phyloP scores from a whole-genome alignment of 2,329 filamentous ascomycete species.

The Dothideomycetidae sp. region DNA sequence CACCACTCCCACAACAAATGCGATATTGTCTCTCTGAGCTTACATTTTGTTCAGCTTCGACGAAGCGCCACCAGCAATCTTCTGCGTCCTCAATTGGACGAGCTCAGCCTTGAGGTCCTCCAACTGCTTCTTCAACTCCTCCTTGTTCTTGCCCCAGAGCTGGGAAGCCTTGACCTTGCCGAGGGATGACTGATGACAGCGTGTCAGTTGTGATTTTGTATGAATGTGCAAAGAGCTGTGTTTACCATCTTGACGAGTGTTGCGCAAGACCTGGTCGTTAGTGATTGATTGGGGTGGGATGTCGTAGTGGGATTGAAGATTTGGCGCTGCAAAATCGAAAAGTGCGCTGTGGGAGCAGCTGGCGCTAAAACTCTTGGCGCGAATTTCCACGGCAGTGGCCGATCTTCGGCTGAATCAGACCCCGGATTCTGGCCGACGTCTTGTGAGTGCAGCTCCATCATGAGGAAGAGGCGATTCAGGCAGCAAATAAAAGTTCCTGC shows the following conservation, averaged over 20 bases:
- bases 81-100: constrained; percentile 91
- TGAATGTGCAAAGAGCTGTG: constrained; percentile 12
- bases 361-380: constrained; percentile 8
- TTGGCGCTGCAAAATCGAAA: constrained; percentile 8
- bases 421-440: background rate
- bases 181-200: constrained; percentile 29
- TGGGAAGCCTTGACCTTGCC: constrained; percentile 82
- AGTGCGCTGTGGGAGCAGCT: constrained; percentile 8
- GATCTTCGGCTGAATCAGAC: background rate
- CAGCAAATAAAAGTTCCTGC: too few relatives aligned
- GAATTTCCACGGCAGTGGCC: background rate
- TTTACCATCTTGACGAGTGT: constrained; percentile 12
- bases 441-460: too few relatives aligned
- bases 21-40: constrained; percentile 27
- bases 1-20: background rate
- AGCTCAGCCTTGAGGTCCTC: constrained; percentile 93
- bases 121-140: constrained; percentile 91
- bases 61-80: constrained; percentile 83
- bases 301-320: constrained; percentile 7
- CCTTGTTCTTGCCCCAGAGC: constrained; percentile 99
- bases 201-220: constrained; percentile 15
- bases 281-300: constrained; percentile 3
- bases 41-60: constrained; percentile 98
- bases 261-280: constrained; percentile 8
- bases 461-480: too few relatives aligned